A percentile compares a stretch with the other conserved stretches of the same genome.
Conservation (phyloP, 2,329 filamentous ascomycete species). For the Drechslera avenae region DNA sequence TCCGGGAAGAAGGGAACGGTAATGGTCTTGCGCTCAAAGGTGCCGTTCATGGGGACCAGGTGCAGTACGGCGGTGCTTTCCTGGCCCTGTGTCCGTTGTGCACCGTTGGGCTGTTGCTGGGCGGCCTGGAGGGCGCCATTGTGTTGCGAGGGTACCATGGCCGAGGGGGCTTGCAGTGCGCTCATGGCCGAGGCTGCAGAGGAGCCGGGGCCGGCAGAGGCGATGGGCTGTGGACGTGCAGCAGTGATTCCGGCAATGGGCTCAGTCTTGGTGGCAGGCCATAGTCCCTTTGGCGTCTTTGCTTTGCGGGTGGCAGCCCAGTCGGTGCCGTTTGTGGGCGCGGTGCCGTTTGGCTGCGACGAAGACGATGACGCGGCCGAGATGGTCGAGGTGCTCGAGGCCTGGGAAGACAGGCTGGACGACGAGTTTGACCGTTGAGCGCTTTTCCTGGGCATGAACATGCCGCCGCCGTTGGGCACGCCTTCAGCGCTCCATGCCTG, state of each 20-base stretch:
- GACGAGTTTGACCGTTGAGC: slow-evolving; percentile 88
- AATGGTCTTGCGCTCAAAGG: slow-evolving; percentile 96
- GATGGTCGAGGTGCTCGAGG: slow-evolving; percentile 70
- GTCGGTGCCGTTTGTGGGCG: slow-evolving; percentile 43
- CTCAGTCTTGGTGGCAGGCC: slow-evolving; percentile 70
- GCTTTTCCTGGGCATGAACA: slow-evolving; percentile 86
- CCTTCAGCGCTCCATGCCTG: slow-evolving; percentile 67
- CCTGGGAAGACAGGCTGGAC: slow-evolving; percentile 72
- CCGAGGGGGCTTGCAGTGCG: slow-evolving; percentile 65
- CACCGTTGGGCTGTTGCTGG: slow-evolving; percentile 63
- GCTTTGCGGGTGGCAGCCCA: slow-evolving; percentile 54
- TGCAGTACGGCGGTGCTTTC: slow-evolving; percentile 80
- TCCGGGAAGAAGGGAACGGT: slow-evolving; percentile 92
- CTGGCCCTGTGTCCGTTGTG: slow-evolving; percentile 51
- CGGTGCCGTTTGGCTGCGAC: slow-evolving; percentile 66
- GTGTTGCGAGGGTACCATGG: slow-evolving; percentile 71
- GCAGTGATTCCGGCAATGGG: slow-evolving; percentile 67
- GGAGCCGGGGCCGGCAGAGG: slow-evolving; percentile 62
- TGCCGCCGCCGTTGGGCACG: slow-evolving; percentile 67
- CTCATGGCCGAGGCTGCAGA: slow-evolving; percentile 67
- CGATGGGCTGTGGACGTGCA: slow-evolving; percentile 65
- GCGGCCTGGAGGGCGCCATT: slow-evolving; percentile 62
- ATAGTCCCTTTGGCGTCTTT: slow-evolving; percentile 61
- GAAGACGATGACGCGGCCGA: slow-evolving; percentile 59
- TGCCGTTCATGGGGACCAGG: slow-evolving; percentile 88